Conservation (phyloP, 805 yeast genomes). For the Candida corydali region DNA sequence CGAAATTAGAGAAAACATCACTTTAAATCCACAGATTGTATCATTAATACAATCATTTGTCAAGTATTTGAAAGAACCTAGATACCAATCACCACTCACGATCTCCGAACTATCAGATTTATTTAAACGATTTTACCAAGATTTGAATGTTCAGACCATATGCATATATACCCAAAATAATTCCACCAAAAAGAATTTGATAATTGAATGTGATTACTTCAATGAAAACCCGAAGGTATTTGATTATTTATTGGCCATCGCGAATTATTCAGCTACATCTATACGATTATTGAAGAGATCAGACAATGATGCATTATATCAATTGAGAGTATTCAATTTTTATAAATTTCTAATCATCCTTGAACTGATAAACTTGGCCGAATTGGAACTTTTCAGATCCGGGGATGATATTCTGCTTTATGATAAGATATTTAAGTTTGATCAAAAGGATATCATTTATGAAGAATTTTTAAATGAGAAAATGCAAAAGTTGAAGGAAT, state of each 20-base stretch:
- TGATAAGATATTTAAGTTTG: constrained; percentile 37
- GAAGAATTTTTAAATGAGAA: constrained; percentile 35
- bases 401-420: constrained; percentile 26
- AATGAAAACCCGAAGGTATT: constrained; percentile 24
- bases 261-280: constrained; percentile 34
- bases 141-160: constrained; percentile 30
- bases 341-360: constrained; percentile 35
- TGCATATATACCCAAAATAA: constrained; percentile 35
- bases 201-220: constrained; percentile 25
- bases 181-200: constrained; percentile 34
- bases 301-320: constrained; percentile 34
- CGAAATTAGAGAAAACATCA: constrained; percentile 18
- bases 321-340: constrained; percentile 37
- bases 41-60: constrained; percentile 25
- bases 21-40: constrained; percentile 24
- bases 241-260: constrained; percentile 40
- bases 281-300: constrained; percentile 32
- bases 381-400: constrained; percentile 24
- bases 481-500: constrained; percentile 19
- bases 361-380: constrained; percentile 32
- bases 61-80: constrained; percentile 38
- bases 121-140: constrained; percentile 34
- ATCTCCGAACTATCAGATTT: constrained; percentile 29
- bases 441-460: constrained; percentile 31
- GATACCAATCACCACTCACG: constrained; percentile 38